Conservation (phyloP, 345 rosid species). For the Clarkia xantiana region DNA sequence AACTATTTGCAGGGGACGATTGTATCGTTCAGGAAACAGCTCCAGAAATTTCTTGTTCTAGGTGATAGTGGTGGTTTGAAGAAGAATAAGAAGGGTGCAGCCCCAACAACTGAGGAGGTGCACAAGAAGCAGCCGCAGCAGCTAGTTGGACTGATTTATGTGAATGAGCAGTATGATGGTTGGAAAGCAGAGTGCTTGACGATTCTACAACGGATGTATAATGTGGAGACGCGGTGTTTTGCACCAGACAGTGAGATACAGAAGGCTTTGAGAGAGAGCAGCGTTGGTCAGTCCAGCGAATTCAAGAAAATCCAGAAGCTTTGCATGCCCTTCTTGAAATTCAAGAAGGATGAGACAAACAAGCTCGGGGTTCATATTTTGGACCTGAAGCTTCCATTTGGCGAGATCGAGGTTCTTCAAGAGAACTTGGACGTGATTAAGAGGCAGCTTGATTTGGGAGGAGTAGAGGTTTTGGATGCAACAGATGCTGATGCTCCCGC, state of each 20-base stretch:
- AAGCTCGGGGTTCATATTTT: slow-evolving; percentile 58
- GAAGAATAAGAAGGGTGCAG: slow-evolving; percentile 57
- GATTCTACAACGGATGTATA: slow-evolving; percentile 52
- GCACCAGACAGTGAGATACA: slow-evolving; percentile 55
- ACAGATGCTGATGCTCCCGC: no score
- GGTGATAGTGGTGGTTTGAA: slow-evolving; percentile 41
- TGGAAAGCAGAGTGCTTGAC: slow-evolving; percentile 79
- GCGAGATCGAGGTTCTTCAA: no score
- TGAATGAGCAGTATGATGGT: slow-evolving; percentile 67
- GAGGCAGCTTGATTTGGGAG: no score
- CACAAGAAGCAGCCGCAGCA: slow-evolving; percentile 15
- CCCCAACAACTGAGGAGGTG: slow-evolving; percentile 29
- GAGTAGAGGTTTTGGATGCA: no score
- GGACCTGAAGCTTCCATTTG: no score
- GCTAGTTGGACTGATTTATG: slow-evolving; percentile 49
- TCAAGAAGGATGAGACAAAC: slow-evolving; percentile 67
- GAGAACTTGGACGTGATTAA: no score
- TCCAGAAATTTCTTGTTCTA: slow-evolving; percentile 37
- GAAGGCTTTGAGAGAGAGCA: slow-evolving; percentile 39
- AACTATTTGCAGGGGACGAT: slow-evolving; percentile 85
- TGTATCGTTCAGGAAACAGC: slow-evolving; percentile 63
- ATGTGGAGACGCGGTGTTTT: slow-evolving; percentile 26
- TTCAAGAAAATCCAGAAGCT: slow-evolving; percentile 51
- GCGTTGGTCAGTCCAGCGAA: slow-evolving; percentile 40
- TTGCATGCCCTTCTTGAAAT: slow-evolving; percentile 84